phyloP scores from a whole-genome alignment of 2,329 filamentous ascomycete species.

The Pestalotiopsis sp. region DNA sequence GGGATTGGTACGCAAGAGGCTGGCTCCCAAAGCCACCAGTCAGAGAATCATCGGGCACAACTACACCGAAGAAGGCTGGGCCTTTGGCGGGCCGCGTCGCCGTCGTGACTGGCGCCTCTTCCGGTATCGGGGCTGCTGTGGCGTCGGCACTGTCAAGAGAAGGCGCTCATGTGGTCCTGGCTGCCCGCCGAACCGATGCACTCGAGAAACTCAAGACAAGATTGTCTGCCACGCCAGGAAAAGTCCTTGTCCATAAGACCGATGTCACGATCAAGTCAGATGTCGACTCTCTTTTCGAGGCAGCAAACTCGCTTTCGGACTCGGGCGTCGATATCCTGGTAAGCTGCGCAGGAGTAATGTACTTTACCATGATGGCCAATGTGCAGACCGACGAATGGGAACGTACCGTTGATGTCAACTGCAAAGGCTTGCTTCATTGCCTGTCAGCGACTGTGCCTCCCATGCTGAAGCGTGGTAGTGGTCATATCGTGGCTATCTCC shows the following conservation, averaged over 20 bases:
- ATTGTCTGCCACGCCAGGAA: conserved; percentile 57
- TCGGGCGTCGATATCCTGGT: conserved; percentile 73
- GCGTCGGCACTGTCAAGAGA: conserved; percentile 67
- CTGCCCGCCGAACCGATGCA: conserved; percentile 68
- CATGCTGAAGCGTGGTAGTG: conserved; percentile 69
- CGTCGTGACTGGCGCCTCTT: conserved; percentile 77
- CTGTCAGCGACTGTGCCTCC: conserved; percentile 67
- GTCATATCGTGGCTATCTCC: conserved; percentile 79
- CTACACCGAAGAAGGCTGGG: conserved; percentile 44
- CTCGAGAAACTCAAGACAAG: conserved; percentile 67
- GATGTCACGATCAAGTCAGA: conserved; percentile 69
- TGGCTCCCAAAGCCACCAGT: conserved; percentile 67
- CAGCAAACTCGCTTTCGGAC: conserved; percentile 62
- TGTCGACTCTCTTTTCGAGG: conserved; percentile 64
- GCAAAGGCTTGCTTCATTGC: conserved; percentile 77
- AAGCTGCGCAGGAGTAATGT: conserved; percentile 82
- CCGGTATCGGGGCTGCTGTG: conserved; percentile 76
- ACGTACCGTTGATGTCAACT: conserved; percentile 81
- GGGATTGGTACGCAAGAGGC: conserved; percentile 78
- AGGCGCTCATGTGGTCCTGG: conserved; percentile 71
- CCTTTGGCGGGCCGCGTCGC: conserved; percentile 69
- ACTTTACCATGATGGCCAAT: conserved; percentile 86
- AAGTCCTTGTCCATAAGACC: conserved; percentile 68
- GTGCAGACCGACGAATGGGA: conserved; percentile 74
- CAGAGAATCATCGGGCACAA: background rate